Base-by-base conservation (phyloP, 306 rosid genomes). In the Trifolium fragiferum region DNA sequence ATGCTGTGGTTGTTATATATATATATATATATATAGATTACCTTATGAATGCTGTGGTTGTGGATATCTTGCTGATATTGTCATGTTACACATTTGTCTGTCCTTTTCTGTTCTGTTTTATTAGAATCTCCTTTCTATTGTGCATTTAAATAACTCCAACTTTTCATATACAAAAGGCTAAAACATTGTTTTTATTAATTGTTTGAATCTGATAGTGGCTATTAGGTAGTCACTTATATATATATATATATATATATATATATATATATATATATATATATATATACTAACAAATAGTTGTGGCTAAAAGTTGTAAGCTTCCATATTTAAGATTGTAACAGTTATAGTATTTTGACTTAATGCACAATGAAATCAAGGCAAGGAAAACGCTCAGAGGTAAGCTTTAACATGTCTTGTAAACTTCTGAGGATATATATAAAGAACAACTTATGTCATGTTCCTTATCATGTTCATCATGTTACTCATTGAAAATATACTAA, bases 311-410 rank as follows among this genome's bases (percentile, higher is more conserved):
- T 71, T 73, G 84, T 68, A 14, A 53, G 47, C 75, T 84, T 83
- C 76, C 81, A 84, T 84, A 78, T 84, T 67, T 80, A 86, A 82
- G 85, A 30, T 30, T 30, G 33, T 30, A 30, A 30, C 65, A 75
- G 49, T 43, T 70, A 54, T 47, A 50, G 74, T 53, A 41, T 69
- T 86, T 76, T 82, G 76, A 76, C 47, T 80, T 67, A 66, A 74
- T 32, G 75, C 62, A 23, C 62, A 20, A 94, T 91, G 98, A 86
- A 84, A 77, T 10, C 96, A 50, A 82, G 47, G 67, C 81, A 80
- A 81, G 97, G 92, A 80, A 91, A 86, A 53, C 84, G 87, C 43
- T 85, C 90, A 4, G 96, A 94, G 97, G 98, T 90, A 82, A 50
- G 84, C 49, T 73, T 74, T 76, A 2, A 75, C 61, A 41, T 71